Evolutionary conservation across 2,329 filamentous ascomycete genomes (phyloP).

Genomic region (Aspergillus sergii): DNA sequence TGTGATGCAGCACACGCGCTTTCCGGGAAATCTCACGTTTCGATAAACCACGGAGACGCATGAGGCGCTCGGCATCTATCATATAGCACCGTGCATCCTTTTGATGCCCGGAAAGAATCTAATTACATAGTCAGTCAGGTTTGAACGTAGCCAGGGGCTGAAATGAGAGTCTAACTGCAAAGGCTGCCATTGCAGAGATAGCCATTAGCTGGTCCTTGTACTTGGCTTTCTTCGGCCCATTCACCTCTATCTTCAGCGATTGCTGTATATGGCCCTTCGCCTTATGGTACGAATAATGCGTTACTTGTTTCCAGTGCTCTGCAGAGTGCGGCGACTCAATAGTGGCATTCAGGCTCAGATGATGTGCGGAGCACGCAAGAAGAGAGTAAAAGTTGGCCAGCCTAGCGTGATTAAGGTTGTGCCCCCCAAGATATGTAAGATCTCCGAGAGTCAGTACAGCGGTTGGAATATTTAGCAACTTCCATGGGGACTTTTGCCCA

Average conservation of each 20-base stretch:
- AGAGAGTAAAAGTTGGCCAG: conserved; percentile 35
- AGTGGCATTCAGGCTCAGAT: conserved; percentile 23
- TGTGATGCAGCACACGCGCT: conserved; percentile 42
- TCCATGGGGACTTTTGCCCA: conserved; percentile 37
- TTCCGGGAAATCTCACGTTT: conserved; percentile 41
- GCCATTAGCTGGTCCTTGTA: conserved; percentile 45
- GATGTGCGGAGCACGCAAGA: conserved; percentile 32
- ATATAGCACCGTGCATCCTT: conserved; percentile 39
- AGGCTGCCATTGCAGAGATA: conserved; percentile 35
- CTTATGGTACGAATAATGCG: conserved; percentile 28
- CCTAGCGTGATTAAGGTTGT: conserved; percentile 33
- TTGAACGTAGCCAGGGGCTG: background rate
- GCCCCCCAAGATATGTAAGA: conserved; percentile 30
- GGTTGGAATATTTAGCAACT: conserved; percentile 33
- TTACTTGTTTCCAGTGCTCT: conserved; percentile 29
- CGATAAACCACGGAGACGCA: conserved; percentile 38
- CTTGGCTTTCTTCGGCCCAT: conserved; percentile 35
- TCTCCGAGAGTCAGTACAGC: conserved; percentile 36
- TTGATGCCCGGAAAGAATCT: conserved; percentile 34
- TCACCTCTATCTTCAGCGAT: conserved; percentile 33
- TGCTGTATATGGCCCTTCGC: conserved; percentile 36
- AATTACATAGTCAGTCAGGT: conserved; percentile 4
- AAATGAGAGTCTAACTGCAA: conserved; percentile 28
- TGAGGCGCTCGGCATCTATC: conserved; percentile 41
- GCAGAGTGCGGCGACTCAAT: conserved; percentile 12